Evolutionary conservation across 2,329 filamentous ascomycete genomes (phyloP), one percentile per base, ranked within the genome.

Genomic region (Fusarium transvaalense): DNA sequence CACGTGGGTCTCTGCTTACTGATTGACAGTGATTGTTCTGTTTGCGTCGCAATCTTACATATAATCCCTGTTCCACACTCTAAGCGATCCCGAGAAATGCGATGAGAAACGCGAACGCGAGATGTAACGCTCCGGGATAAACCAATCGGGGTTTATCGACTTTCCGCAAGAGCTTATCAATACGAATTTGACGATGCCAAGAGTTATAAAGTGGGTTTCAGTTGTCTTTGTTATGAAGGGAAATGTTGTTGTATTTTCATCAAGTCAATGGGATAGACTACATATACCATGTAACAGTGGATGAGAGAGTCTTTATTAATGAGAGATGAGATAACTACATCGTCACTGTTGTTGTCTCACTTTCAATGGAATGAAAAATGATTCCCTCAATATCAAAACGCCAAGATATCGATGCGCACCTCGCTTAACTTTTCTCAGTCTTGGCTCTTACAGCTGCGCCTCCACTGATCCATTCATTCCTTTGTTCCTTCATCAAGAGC

Each of bases 361-460:
- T 21, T 13, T 10, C 6, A 38, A 12, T 6, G 10, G 19, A 23
- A 23, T 23, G 14, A n/a, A 14, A 32, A 19, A 17, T n/a, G 3
- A 34, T 23, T 14, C 10, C 29, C 4, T 8, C 43, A 60, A 27
- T 32, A 46, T 56, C 34, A 37, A 37, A 62, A 64, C 45, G 61
- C 60, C 61, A 64, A 64, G 61, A 41, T 7, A 10, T 34, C 3
- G 59, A 64, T 64, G 7, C 37, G 34, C 52, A 64, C 45, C 34
- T 64, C 59, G 59, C 60, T 64, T 64, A 64, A n/a, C n/a, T 29
- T 25, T 13, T 34, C 2, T 7, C 19, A 2, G 42, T 46, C 61
- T 64, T 64, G 53, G 61, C 61, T 64, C 27, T 39, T 32, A 29
- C 23, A 58, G 32, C 61, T 64, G 60, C 42, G 57, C 60, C 60